Evolutionary conservation across 2,329 filamentous ascomycete genomes (phyloP).

Genomic region (Uncinocarpus reesii): DNA sequence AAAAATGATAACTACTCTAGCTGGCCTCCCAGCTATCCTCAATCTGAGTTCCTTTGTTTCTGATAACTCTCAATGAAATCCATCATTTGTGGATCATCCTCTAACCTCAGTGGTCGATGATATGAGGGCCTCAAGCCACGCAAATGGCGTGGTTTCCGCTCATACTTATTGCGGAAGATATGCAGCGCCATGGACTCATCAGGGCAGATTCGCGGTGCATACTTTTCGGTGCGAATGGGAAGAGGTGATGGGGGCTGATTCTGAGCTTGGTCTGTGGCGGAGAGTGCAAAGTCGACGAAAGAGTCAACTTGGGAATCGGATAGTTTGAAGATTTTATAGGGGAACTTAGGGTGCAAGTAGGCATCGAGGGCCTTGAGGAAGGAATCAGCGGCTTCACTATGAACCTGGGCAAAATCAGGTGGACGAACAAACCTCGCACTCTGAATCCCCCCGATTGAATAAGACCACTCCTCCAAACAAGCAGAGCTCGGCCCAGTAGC

Average conservation of each 20-base stretch:
- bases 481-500: slow-evolving; percentile 22
- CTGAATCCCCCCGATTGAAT: slow-evolving; percentile 17
- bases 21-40: no score
- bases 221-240: background rate
- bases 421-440: background rate
- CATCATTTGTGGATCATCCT: no score
- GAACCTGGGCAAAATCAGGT: background rate
- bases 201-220: background rate
- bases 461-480: slow-evolving; percentile 23
- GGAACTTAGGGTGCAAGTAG: background rate
- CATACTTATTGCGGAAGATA: slow-evolving; percentile 7
- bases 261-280: background rate
- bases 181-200: background rate
- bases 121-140: no score
- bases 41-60: no score
- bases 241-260: background rate
- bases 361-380: background rate
- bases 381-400: background rate
- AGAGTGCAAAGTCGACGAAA: background rate
- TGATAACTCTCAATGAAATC: no score
- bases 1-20: no score
- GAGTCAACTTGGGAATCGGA: background rate
- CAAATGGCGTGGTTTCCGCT: background rate
- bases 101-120: no score
- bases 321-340: background rate